Evolutionary conservation across 108 stramenopile species (phyloP), one percentile per base, ranked within the genome.

Genomic region (Asterionellopsis glacialis): DNA sequence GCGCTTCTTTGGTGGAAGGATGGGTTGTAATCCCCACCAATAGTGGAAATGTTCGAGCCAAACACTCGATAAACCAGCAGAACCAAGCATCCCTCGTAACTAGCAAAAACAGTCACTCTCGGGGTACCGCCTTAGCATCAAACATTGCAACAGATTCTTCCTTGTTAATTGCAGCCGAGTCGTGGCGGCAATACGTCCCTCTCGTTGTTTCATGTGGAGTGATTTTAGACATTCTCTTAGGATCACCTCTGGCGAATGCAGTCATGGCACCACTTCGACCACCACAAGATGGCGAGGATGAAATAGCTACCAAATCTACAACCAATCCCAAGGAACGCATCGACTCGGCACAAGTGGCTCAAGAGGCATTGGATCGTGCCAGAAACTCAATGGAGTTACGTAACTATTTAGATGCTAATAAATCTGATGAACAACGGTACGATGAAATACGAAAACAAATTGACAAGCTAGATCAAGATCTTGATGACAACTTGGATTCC

Each of bases 101-200:
- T 33, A 2, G 7, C 33, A 33, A 33, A 33, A 33, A 5, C 33
- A 7, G 33, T 2, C 33, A 33, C 33, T 33, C 33, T 33, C 33
- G 7, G 33, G 7, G 5, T 2, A 33, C 33, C 33, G 33, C 7
- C 33, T 33, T 33, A 7, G 33, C 33, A 33, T 33, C 33, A 33
- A 33, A 33, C 33, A 33, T 33, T 33, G 33, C 33, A 33, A 33
- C 33, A 7, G 33, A 33, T 7, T 33, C 33, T 33, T 33, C 33
- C 33, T 33, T 33, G 7, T 7, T 33, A 7, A 33, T 33, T 33
- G 33, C 33, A 33, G 19, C 33, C 9, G 78, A 80, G 54, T 75
- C 76, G 53, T 93, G 91, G 88, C 69, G 91, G 26, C 87, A 90
- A 65, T 93, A 93, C 45, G 86, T 93, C n/a, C 87, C 88, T 14